These are phyloP conservation scores for Aspergillus hancockii DNA, from an alignment of 495 filamentous ascomycete genomes.

Conservation along the genomic window DNA sequence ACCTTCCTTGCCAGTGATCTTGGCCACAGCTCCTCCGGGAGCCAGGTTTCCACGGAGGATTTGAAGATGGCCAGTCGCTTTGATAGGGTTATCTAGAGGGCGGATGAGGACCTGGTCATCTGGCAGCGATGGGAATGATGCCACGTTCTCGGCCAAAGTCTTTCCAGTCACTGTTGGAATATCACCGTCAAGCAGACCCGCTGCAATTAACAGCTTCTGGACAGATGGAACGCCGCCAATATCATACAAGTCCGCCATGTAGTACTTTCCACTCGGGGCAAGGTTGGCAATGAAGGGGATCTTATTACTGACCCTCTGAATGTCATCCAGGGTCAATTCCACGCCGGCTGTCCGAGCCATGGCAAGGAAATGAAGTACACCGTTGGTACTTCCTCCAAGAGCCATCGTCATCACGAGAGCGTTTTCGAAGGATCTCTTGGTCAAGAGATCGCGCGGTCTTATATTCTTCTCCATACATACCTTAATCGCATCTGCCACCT, in stretches of 20 bases:
- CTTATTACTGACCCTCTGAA: slow-evolving; percentile 84
- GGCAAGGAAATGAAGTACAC: slow-evolving; percentile 90
- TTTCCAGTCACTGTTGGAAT: slow-evolving; percentile 92
- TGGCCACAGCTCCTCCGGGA: slow-evolving; percentile 89
- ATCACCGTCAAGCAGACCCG: slow-evolving; percentile 76
- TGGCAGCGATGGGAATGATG: slow-evolving; percentile 74
- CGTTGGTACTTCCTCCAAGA: slow-evolving; percentile 87
- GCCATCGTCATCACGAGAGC: slow-evolving; percentile 92
- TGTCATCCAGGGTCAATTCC: slow-evolving; percentile 79
- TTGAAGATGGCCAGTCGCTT: slow-evolving; percentile 83
- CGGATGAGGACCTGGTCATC: slow-evolving; percentile 86
- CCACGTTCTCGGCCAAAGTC: slow-evolving; percentile 86
- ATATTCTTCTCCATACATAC: slow-evolving; percentile 87
- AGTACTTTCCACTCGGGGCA: slow-evolving; percentile 81
- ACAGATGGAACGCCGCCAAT: slow-evolving; percentile 90
- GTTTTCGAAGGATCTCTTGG: slow-evolving; percentile 86
- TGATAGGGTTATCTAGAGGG: slow-evolving; percentile 80
- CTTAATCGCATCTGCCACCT: slow-evolving; percentile 82
- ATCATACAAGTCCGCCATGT: slow-evolving; percentile 94
- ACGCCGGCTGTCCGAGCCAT: slow-evolving; percentile 92
- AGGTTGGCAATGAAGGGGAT: slow-evolving; percentile 94
- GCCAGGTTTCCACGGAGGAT: slow-evolving; percentile 89
- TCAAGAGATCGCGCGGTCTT: slow-evolving; percentile 79
- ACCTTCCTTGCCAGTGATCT: slow-evolving; percentile 98
- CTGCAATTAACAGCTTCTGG: slow-evolving; percentile 86